Percentiles rank a stretch among this genome's conserved stretches.
Conservation (phyloP, 768 basidiomycete genomes). For the Phanerochaete sordida region DNA sequence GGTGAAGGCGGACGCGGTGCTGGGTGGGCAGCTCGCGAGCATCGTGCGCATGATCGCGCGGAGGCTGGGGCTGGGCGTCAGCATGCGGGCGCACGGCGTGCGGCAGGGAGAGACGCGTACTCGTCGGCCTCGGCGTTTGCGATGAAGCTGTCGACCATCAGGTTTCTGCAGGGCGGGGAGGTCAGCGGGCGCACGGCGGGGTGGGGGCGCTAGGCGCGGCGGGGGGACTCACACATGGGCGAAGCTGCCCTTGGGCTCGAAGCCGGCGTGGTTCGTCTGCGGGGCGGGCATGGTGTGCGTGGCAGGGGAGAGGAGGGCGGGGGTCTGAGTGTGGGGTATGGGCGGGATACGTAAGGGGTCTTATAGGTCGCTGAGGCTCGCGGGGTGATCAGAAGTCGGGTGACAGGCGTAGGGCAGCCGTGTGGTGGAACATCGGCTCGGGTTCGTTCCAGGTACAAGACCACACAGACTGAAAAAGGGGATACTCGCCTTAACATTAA, state of each 20-base stretch:
- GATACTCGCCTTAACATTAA: not conserved
- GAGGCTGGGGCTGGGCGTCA: constrained; percentile 42
- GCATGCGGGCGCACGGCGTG: not conserved
- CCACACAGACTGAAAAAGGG: not conserved
- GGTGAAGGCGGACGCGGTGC: constrained; percentile 57
- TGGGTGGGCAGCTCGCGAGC: constrained; percentile 64
- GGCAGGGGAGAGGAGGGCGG: not conserved
- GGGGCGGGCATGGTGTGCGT: constrained; percentile 9
- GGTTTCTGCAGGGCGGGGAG: constrained; percentile 41
- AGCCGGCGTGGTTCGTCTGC: not conserved
- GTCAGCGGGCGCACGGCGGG: not conserved
- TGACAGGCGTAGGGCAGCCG: not conserved
- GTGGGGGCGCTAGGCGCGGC: too few relatives aligned
- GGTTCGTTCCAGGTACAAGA: not conserved
- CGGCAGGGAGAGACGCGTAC: constrained; percentile 34
- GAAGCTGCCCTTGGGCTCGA: not conserved
- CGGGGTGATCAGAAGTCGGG: not conserved
- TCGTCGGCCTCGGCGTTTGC: constrained; percentile 71
- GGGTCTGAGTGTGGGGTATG: not conserved
- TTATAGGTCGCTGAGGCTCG: not conserved
- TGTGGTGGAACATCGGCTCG: not conserved
- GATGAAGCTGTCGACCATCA: constrained; percentile 77
- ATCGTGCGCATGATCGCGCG: constrained; percentile 69
- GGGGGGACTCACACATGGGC: constrained; percentile 12
- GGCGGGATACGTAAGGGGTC: not conserved